A percentile compares a stretch with the other conserved stretches of the same genome.
Evolutionary conservation across 768 basidiomycete species (phyloP).

Genomic region (Crassisporium funariophilum): DNA sequence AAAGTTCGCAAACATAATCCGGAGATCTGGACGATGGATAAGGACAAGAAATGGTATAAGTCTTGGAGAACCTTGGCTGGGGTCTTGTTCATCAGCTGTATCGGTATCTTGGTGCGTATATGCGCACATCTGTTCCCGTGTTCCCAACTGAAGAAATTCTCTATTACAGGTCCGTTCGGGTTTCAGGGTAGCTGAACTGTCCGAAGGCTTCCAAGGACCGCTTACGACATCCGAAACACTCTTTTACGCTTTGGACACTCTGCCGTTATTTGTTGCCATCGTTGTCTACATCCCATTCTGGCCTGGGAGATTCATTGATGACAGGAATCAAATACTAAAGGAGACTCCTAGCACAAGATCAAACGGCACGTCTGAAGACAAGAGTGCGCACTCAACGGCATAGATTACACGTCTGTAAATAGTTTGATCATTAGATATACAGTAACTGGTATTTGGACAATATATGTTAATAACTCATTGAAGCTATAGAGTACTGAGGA

Average conservation of each 20-base stretch:
- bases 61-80: constrained; percentile 62
- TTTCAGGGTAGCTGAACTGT: constrained; percentile 61
- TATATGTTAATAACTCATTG: no score
- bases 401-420: no score
- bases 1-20: constrained; percentile 45
- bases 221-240: constrained; percentile 59
- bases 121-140: constrained; percentile 4
- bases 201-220: constrained; percentile 61
- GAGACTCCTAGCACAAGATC: no score
- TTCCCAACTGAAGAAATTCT: background rate
- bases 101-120: constrained; percentile 67
- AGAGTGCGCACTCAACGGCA: no score
- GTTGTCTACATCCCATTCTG: constrained; percentile 59
- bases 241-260: constrained; percentile 68
- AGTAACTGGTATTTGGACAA: no score
- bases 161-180: constrained; percentile 57
- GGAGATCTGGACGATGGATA: constrained; percentile 42
- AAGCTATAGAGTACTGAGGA: constrained; percentile 46
- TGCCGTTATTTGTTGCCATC: constrained; percentile 66
- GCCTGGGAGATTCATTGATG: constrained; percentile 68
- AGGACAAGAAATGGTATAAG: constrained; percentile 43
- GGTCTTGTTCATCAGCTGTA: constrained; percentile 54
- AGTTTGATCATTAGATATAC: no score
- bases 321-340: no score
- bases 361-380: no score